phyloP scores from a whole-genome alignment of 306 rosid species.

The Astragalus glycyphyllos region DNA sequence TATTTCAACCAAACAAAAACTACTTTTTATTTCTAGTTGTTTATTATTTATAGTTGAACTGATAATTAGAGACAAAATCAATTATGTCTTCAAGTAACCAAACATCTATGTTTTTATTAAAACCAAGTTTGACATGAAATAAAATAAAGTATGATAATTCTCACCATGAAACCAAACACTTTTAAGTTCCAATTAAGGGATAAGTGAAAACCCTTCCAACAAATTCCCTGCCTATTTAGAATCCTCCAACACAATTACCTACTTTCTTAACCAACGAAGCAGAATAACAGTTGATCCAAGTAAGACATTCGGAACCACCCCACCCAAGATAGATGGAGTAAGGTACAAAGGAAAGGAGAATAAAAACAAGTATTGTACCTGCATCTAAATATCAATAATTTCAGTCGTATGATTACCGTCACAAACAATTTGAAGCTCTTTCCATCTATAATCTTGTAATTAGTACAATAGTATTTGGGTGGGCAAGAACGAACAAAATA shows the following conservation, averaged over 20 bases:
- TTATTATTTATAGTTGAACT: too few species aligned
- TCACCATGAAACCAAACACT: slow-evolving; percentile 3
- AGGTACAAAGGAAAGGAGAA: background rate
- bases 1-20: too few species aligned
- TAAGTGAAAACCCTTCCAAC: slow-evolving; percentile 17
- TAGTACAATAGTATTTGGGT: slow-evolving; percentile 46
- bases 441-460: slow-evolving; percentile 40
- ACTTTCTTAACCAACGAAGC: slow-evolving; percentile 13
- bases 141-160: too few species aligned
- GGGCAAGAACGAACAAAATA: slow-evolving; percentile 46
- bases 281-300: background rate
- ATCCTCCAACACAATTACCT: slow-evolving; percentile 2
- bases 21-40: too few species aligned
- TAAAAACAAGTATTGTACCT: slow-evolving; percentile 3
- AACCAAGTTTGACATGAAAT: too few species aligned
- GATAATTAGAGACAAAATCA: too few species aligned
- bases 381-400: slow-evolving; percentile 25
- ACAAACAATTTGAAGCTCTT: slow-evolving; percentile 28
- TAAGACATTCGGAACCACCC: background rate
- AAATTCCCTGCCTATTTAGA: background rate
- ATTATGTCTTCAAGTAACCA: too few species aligned
- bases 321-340: background rate
- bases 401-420: slow-evolving; percentile 34
- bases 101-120: too few species aligned
- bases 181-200: background rate